Base-by-base conservation (phyloP, 2,329 filamentous ascomycete species). In the Aspergillus aculeatus region DNA sequence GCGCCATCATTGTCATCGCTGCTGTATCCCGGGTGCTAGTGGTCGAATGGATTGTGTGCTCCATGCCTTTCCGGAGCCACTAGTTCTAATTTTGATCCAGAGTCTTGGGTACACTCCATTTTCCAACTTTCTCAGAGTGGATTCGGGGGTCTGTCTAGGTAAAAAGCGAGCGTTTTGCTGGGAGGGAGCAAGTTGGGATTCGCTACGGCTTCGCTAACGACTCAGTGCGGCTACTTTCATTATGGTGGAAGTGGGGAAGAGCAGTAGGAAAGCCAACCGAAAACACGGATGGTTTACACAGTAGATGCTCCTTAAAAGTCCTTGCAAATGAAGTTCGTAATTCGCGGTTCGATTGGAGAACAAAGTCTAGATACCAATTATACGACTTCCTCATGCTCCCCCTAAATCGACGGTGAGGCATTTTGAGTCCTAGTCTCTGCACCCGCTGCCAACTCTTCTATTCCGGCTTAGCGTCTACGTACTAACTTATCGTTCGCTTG, bases 41-140 rank as follows among this genome's bases (percentile, higher is more conserved):
- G 41, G 29, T 35, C 26, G 23, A 21, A 35, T 35, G 6, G 56
- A 51, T 48, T 35, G 49, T 57, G 26, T 57, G 56, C 51, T 48
- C 49, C 50, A 32, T 29, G 26, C 31, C 48, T 38, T 44, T 21
- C 54, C 23, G 24, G 24, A 52, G 14, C 9, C 52, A 47, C n/a
- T 24, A 58, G 35, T 24, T 23, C 26, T 50, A 32, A 26, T 49
- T 16, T 38, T 49, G 4, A 58, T 32, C 21, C 50, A 14, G 23
- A 21, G 16, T 23, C 50, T 29, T 49, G 19, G 49, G 23, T 41
- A n/a, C 41, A 29, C 38, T 47, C 12, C 14, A 16, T 16, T 16
- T 41, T 41, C 24, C 24, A 26, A 26, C 24, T 41, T 41, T 16
- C 5, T 14, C 6, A 19, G 16, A 44, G 38, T 44, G 38, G 38